Evolutionary conservation across 306 rosid genomes (phyloP), one percentile per base, ranked within the genome.

Genomic region (Quercus robur): DNA sequence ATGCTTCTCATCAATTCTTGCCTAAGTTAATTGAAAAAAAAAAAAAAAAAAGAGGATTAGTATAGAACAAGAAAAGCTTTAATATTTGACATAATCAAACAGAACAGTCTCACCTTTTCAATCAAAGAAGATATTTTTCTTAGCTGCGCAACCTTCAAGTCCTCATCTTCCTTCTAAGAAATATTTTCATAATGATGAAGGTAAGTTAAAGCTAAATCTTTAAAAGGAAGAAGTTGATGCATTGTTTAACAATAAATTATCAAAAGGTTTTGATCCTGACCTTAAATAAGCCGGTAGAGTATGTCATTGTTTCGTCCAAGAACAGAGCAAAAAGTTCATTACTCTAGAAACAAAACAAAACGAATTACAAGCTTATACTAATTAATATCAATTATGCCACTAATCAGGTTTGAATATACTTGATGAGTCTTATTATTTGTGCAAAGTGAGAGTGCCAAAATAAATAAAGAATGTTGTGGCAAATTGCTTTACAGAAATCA

Each of bases 301-400:
- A 93, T 44, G 94, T 90, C 97, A 92, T 94, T 63, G 97, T 86
- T 69, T 94, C 94, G 26, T 92, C 98, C 90, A 94, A 86, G 90
- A 94, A 88, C 56, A 90, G 85, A 12, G 93, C 87, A 77, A 94
- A 94, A 70, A 92, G 94, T 64, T 92, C 97, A 82, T 92, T 94
- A 83, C 97, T 91, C 98, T 91, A 69, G 52, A 85, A 79, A 83
- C 73, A 87, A 56, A 86, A 51, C 69, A 77, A 76, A 61, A 58
- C 49, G 75, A 10, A n/a, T 66, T 49, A 49, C 3, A 49, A 12
- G 17, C 14, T 49, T 12, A 49, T 49, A 10, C 54, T 49, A 35
- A 35, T 35, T 49, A 13, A 10, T 49, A 49, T 49, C 54, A 49
- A 11, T 49, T 49, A 12, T 10, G 15, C 58, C 21, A 71, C 54